Base-by-base conservation (phyloP, 148 eudicot species). In the Chenopodium suecicum region DNA sequence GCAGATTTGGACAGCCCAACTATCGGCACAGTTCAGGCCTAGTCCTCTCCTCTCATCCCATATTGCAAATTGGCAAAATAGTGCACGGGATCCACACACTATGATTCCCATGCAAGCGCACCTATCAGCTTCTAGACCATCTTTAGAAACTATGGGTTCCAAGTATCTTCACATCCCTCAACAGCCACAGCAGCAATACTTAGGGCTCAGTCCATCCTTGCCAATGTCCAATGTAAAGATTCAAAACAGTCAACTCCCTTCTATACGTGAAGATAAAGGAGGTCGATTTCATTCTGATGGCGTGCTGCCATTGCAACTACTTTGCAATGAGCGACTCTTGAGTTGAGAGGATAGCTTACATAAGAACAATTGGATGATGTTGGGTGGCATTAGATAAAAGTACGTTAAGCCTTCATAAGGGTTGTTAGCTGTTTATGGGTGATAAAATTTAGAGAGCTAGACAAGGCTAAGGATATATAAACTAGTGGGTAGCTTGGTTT, bases 11-110 rank as follows among this genome's bases (percentile, higher is more conserved):
- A 72, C 88, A 37, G 79, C 87, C 48, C 88, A 88, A 83, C 79
- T 85, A 47, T 83, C 86, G 23, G 50, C 86, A 9, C 91, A 83
- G 54, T 89, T 84, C 78, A 86, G 86, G 80, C 78, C 81, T 0
- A 83, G 80, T 27, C 76, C 81, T 41, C 73, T 87, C 19, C 80
- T 82, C 66, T 22, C 88, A 6, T 81, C 90, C 23, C 86, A 84
- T 29, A 81, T 87, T 32, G 80, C 85, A 27, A 84, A 82, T 78
- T 88, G 89, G 91, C 91, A 83, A 82, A 87, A 79, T 56, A 83
- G 83, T n/a, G 82, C 78, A 70, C 90, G 67, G 62, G 91, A 87
- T 65, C 52, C 73, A 16, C 41, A 54, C 14, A 65, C 83, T 32
- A n/a, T 81, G 41, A 85, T 81, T 29, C 84, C 74, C 58, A 82